These are phyloP conservation scores for Artemisia argyi DNA, from an alignment of 129 eudicot genomes.

Conservation along the genomic window DNA sequence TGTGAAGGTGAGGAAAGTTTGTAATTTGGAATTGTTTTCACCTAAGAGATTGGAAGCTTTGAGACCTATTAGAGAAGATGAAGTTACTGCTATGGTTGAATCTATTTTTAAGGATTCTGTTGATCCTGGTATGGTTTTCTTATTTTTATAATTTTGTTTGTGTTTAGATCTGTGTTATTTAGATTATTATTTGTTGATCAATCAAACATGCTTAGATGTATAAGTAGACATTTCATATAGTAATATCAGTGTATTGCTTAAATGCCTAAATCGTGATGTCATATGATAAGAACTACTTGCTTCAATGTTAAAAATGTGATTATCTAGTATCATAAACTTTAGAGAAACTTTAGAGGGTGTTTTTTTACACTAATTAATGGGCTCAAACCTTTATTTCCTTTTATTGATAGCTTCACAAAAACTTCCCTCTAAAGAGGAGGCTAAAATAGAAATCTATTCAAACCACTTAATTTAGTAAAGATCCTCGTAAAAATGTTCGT, in stretches of 20 bases:
- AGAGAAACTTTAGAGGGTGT: too few species aligned
- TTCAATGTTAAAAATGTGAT: too few species aligned
- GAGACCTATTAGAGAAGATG: slow-evolving; percentile 90
- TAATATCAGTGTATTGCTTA: neutral
- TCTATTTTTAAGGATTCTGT: slow-evolving; percentile 53
- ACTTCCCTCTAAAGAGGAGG: too few species aligned
- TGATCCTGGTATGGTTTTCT: slow-evolving; percentile 45
- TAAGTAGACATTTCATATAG: neutral
- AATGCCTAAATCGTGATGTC: too few species aligned
- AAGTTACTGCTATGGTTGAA: slow-evolving; percentile 87
- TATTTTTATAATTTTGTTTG: neutral
- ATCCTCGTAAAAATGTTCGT: too few species aligned
- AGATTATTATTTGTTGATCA: neutral
- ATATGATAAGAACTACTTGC: too few species aligned
- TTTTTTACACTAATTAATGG: too few species aligned
- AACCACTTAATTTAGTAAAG: too few species aligned
- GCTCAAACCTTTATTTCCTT: too few species aligned
- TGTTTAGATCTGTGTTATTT: neutral
- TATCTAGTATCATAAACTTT: too few species aligned
- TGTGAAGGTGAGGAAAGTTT: slow-evolving; percentile 84
- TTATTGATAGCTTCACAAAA: too few species aligned
- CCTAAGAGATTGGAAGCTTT: slow-evolving; percentile 77
- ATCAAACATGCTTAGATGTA: neutral
- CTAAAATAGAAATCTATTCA: too few species aligned
- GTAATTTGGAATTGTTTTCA: slow-evolving; percentile 78